Conservation (phyloP, 1,284 basidiomycete genomes). For the Rhodotorula sp. region DNA sequence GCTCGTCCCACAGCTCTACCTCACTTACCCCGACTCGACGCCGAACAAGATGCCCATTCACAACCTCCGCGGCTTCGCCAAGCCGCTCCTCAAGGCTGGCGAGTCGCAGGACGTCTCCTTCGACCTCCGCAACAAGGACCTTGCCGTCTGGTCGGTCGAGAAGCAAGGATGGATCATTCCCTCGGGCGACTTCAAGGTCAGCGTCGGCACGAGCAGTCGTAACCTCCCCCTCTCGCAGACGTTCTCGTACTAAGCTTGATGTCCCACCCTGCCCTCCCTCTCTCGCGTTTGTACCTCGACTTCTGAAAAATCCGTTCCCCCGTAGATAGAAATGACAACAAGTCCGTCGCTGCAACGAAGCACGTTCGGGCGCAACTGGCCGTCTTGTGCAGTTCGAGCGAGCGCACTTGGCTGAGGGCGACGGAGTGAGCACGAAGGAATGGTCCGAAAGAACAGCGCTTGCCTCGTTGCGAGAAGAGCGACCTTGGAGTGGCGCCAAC, state of each 20-base stretch:
- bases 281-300: too few relatives aligned
- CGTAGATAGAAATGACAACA: too few relatives aligned
- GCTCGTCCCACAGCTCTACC: constrained; percentile 46
- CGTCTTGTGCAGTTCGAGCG: too few relatives aligned
- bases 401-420: too few relatives aligned
- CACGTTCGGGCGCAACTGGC: too few relatives aligned
- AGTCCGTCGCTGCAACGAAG: too few relatives aligned
- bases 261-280: too few relatives aligned
- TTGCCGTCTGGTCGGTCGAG: constrained; percentile 51
- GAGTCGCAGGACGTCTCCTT: constrained; percentile 47
- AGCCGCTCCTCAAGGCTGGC: constrained; percentile 46
- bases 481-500: too few relatives aligned
- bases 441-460: too few relatives aligned
- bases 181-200: constrained; percentile 48
- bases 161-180: constrained; percentile 51
- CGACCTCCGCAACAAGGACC: constrained; percentile 51
- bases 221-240: constrained; percentile 45
- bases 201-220: constrained; percentile 46
- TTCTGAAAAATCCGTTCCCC: too few relatives aligned
- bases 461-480: too few relatives aligned
- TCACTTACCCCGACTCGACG: constrained; percentile 48
- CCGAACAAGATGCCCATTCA: constrained; percentile 31
- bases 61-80: constrained; percentile 49
- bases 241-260: constrained; percentile 14
- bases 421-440: too few relatives aligned